Evolutionary conservation across 441 rosid genomes (phyloP), one percentile per base, ranked within the genome.

Genomic region (Capsella rubella): DNA sequence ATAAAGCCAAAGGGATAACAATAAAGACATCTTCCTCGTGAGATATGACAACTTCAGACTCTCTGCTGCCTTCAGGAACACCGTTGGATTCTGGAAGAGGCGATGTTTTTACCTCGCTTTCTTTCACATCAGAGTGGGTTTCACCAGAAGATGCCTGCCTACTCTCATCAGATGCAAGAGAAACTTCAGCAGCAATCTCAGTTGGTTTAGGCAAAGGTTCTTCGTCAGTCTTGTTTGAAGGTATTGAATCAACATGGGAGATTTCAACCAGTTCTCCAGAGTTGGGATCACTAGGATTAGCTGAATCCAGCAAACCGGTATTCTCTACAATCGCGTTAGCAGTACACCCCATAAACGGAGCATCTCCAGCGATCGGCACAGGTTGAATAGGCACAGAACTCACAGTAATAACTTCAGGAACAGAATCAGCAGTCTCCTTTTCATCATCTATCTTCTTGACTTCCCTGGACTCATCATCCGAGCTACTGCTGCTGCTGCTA

Each of bases 401-500:
- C 46, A 39, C 68, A 1, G 72, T 61, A 52, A 70, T 54, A 61
- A 51, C 80, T 53, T 69, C 80, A 39, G 71, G 50, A 80, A 46
- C 76, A 5, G 55, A 51, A 64, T 54, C 63, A 47, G 35, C 53
- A 21, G 56, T 46, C 72, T 78, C 84, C 40, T 75, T 64, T 11
- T 39, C 78, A 67, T 84, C 69, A 56, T 52, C 56, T 53, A 74
- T 79, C 83, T 83, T 81, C 55, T 56, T 73, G 25, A 15, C 37
- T 45, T 68, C 83, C 55, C 32, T 73, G 71, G 88, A 82, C 42
- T 91, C 91, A 5, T 84, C 83, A 77, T 85, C 89, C 7, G 89
- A 84, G 72, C 83, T 76, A 43, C 84, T 79, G 71, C 75, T 79
- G 69, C 75, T 73, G 49, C 72, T 67, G 47, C 79, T 69, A 27